Evolutionary conservation across 1,139 yeast species (phyloP), one percentile per base, ranked within the genome.

Genomic region (Geotrichum klebahnii): DNA sequence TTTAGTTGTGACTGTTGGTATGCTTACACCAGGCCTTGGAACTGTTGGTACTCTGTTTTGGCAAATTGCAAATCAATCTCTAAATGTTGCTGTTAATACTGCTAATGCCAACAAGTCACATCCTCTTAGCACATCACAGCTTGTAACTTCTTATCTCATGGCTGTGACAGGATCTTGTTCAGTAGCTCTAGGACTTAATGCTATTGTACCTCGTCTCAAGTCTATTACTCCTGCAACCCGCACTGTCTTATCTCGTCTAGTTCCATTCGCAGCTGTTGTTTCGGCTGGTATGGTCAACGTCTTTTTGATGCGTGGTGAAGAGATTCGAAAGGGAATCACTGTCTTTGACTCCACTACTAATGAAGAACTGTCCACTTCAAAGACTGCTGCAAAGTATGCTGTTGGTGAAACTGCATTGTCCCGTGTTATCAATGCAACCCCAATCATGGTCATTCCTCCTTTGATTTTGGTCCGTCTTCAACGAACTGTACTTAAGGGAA

Each of bases 221-320:
- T 73, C 78, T 38, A 65, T 90, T 28, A 68, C 78, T n/a, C 82
- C 95, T 2, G 74, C 72, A 54, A 81, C 97, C 10, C 80, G 75
- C 63, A 69, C 82, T 61, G 75, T 90, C 41, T 71, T 92, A 55
- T 83, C 90, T 36, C 80, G 98, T 59, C 75, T 92, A 54, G 96
- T 92, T 5, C 98, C 98, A 4, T 92, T 92, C 70, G 97, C 97
- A 1, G 98, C 98, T 3, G 98, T 92, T 35, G 97, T 90, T 0
- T 82, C 94, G 44, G 98, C 98, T 0, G 97, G 97, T 64, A 75
- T 90, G 34, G 95, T 89, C 38, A 92, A 92, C 61, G 97, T 92
- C 26, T 87, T 87, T 63, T 76, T 94, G 57, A 92, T 92, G 98
- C 81, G 98, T 70, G 81, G 94, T 55, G 95, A 89, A 68, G 98